Evolutionary conservation across 1,284 basidiomycete genomes (phyloP).

Genomic region (Marasmius fiardii): DNA sequence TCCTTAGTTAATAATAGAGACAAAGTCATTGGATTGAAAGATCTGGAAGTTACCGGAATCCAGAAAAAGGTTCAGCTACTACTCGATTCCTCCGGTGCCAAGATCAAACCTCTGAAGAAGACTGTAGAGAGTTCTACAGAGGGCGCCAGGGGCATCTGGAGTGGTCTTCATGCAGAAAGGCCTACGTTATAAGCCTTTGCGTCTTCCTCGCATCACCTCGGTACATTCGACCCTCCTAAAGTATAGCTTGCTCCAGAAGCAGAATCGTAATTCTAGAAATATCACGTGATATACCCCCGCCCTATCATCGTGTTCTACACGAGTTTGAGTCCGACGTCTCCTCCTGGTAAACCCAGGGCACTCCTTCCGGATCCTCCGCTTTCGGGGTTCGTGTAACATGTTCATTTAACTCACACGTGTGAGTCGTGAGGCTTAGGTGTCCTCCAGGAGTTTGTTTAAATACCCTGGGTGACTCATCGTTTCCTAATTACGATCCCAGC

Average conservation of each 20-base stretch:
- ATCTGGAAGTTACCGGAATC: constrained; percentile 67
- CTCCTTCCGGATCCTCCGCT: constrained; percentile 10
- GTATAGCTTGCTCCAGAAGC: constrained; percentile 1
- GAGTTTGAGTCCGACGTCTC: constrained; percentile 15
- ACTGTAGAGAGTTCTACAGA: constrained; percentile 76
- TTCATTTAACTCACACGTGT: constrained; percentile 26
- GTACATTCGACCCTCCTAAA: constrained; percentile 3
- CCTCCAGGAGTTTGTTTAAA: constrained; percentile 11
- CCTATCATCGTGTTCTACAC: constrained; percentile 14
- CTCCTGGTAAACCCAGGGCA: not conserved
- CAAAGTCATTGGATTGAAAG: constrained; percentile 75
- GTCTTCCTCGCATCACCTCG: constrained; percentile 11
- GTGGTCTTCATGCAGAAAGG: constrained; percentile 70
- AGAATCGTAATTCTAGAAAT: constrained; percentile 1
- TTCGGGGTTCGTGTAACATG: constrained; percentile 3
- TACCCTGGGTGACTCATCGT: constrained; percentile 6
- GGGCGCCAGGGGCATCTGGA: constrained; percentile 83
- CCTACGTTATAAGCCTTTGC: constrained; percentile 32
- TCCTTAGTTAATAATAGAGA: constrained; percentile 71
- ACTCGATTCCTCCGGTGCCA: constrained; percentile 80
- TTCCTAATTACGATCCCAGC: constrained; percentile 12
- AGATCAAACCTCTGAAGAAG: constrained; percentile 73
- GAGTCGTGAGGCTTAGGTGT: constrained; percentile 37
- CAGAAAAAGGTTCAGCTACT: constrained; percentile 77
- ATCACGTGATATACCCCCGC: constrained; percentile 8